phyloP scores from a whole-genome alignment of 345 rosid genomes.

The Jatropha curcas region DNA sequence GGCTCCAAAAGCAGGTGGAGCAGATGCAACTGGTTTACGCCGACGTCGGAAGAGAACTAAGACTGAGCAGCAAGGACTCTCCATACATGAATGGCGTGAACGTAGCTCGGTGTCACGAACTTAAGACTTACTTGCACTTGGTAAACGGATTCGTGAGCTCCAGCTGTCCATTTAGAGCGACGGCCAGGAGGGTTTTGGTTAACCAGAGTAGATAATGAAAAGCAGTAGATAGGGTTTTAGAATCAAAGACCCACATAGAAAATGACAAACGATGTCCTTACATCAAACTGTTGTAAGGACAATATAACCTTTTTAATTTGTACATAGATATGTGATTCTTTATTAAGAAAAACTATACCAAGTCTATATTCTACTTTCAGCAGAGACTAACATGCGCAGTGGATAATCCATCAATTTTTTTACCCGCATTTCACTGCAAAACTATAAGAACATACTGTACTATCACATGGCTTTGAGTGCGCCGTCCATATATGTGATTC shows the following conservation, averaged over 20 bases:
- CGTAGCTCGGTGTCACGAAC: conserved; percentile 27
- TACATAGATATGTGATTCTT: not conserved
- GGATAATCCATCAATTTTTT: not conserved
- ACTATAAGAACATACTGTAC: not conserved
- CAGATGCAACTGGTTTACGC: conserved; percentile 26
- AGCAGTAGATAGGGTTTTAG: not conserved
- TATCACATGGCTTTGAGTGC: not conserved
- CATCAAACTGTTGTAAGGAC: not conserved
- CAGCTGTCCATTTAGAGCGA: conserved; percentile 45
- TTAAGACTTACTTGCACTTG: conserved; percentile 33
- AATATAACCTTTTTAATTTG: not conserved
- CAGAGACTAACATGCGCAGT: not conserved
- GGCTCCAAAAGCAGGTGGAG: conserved; percentile 30
- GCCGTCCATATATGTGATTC: too few relatives aligned
- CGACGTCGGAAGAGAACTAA: conserved; percentile 29
- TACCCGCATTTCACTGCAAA: not conserved
- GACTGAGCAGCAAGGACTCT: conserved; percentile 29
- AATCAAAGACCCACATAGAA: not conserved
- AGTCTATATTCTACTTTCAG: not conserved
- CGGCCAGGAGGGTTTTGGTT: conserved; percentile 27
- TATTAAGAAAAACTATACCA: not conserved
- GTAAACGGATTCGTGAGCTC: conserved; percentile 54
- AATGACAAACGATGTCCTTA: not conserved
- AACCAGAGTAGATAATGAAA: not conserved
- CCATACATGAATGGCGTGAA: conserved; percentile 19